Base-by-base conservation (phyloP, 2,329 filamentous ascomycete genomes). In the Phyllachora maydis region DNA sequence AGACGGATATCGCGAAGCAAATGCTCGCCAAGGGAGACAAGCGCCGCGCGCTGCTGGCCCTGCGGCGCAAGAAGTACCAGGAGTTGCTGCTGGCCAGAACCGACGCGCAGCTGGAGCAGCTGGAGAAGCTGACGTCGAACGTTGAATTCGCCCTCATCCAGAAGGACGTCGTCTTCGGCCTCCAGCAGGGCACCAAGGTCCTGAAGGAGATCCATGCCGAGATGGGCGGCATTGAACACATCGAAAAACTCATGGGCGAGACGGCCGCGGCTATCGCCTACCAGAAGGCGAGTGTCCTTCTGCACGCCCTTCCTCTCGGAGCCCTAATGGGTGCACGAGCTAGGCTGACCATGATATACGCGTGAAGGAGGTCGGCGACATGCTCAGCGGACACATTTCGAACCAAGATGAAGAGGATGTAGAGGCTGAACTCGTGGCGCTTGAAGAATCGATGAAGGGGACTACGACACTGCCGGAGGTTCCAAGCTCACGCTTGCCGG, bases 371-470 rank as follows among this genome's bases (percentile, higher is more conserved):
- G 65, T 98, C 36, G 88, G 74, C 49, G 79, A 91, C 23, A 77
- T 93, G 64, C 65, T 98, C 3, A 77, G 73, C 16, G 77, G 77
- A 8, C 69, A 73, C 36, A 83, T 98, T 54, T 79, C 82, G 9
- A 88, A 82, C 40, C 76, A 90, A 39, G 88, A 98, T 47, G 88
- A 98, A 47, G 85, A 95, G 41, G 88, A 93, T 40, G 88, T 98
- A 16, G 88, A 98, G 44, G 83, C 93, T 40, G 88, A 98, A 51
- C 56, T 98, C 24, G 79, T 77, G 26, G 73, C 71, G 1, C 58
- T 98, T 33, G 76, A 83, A 45, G 57, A 56, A 19, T 69, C 83
- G 35, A 26, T 52, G 14, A 43, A 45, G 4, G 20, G 23, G n/a
- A n/a, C n/a, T 11, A 10, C 11, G 14, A 25, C 20, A 6, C 16